These are phyloP conservation scores for Aquilaria agallochum DNA, from an alignment of 441 rosid species.

Conservation along the genomic window DNA sequence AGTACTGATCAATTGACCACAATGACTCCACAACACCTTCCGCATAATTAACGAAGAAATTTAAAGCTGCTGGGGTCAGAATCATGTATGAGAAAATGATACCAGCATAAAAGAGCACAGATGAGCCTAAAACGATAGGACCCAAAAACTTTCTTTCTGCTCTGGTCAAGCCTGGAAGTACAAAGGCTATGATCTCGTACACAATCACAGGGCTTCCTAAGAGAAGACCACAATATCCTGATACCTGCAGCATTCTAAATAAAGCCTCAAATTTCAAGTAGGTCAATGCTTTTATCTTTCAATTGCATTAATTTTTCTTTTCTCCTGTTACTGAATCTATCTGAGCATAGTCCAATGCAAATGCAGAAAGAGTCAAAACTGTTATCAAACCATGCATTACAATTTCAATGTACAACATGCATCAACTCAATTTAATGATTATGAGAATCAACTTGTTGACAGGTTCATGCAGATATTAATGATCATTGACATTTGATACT, in stretches of 20 bases:
- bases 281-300: background rate
- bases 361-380: too few species aligned
- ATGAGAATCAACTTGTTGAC: too few species aligned
- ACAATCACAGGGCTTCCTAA: slow-evolving; percentile 89
- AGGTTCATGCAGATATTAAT: too few species aligned
- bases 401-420: too few species aligned
- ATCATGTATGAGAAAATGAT: slow-evolving; percentile 75
- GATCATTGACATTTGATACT: too few species aligned
- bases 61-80: slow-evolving; percentile 90
- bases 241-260: slow-evolving; percentile 52
- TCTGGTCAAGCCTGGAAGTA: slow-evolving; percentile 88
- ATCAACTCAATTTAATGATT: too few species aligned
- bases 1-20: slow-evolving; percentile 99
- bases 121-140: slow-evolving; percentile 89
- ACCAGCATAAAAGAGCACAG: slow-evolving; percentile 87
- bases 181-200: slow-evolving; percentile 95
- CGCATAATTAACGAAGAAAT: slow-evolving; percentile 88
- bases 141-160: slow-evolving; percentile 90
- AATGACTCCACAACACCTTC: slow-evolving; percentile 94
- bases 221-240: slow-evolving; percentile 95
- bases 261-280: background rate
- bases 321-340: too few species aligned
- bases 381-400: too few species aligned
- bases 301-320: background rate
- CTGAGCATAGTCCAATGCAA: too few species aligned